phyloP scores from a whole-genome alignment of 169 alveolate species.

The Plasmodium gallinaceum region DNA sequence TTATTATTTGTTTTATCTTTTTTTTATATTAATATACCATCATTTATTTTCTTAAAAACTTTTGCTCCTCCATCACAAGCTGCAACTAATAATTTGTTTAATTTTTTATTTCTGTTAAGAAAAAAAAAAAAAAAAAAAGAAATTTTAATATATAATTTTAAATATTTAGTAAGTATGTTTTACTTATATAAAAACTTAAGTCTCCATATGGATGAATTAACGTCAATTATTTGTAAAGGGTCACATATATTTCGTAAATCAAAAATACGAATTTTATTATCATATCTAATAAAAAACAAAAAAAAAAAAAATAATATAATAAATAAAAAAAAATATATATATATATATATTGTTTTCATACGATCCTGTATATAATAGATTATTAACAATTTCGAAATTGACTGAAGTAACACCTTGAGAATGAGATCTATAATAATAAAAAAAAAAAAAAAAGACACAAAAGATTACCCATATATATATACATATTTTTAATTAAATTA shows the following conservation, averaged over 20 bases:
- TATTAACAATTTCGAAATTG: constrained; percentile 30
- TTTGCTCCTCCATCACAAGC: constrained; percentile 75
- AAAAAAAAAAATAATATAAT: background rate
- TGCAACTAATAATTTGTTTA: constrained; percentile 50
- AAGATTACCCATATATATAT: background rate
- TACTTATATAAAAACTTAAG: constrained; percentile 65
- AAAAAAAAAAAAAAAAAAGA: background rate
- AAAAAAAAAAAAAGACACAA: background rate
- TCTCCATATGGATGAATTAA: constrained; percentile 75
- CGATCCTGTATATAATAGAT: constrained; percentile 54
- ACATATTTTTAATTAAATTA: background rate
- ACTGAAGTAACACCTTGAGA: constrained; percentile 73
- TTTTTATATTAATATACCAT: constrained; percentile 19
- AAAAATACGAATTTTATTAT: constrained; percentile 59
- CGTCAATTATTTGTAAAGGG: constrained; percentile 50
- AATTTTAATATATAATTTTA: background rate
- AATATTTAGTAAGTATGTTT: background rate
- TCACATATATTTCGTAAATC: constrained; percentile 49
- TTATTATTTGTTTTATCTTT: no score
- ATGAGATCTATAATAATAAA: constrained; percentile 41
- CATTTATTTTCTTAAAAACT: constrained; percentile 44
- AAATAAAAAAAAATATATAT: background rate
- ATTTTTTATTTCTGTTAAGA: constrained; percentile 14
- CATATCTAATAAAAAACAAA: constrained; percentile 26
- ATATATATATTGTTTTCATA: constrained; percentile 4